Base-by-base conservation (phyloP, 1,284 basidiomycete genomes). In the Wallemia mellicola region DNA sequence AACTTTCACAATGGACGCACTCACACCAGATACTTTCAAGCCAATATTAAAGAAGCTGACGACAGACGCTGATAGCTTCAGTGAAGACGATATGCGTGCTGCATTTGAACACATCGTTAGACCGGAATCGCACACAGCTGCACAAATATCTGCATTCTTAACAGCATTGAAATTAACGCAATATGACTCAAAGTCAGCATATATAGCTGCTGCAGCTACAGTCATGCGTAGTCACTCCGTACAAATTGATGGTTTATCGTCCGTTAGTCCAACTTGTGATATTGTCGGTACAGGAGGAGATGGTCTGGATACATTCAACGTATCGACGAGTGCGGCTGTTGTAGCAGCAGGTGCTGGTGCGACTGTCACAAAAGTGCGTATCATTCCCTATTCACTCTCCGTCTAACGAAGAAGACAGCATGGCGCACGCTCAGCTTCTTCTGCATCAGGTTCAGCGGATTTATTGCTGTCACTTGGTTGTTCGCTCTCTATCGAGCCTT, bases 261-360 rank as follows among this genome's bases (percentile, higher is more conserved):
- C 64, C 26, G 60, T 64, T 24, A 58, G 66, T 2, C 54, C 38
- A 5, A 48, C 38, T 11, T 48, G 38, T 48, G 80, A 73, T 71
- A 79, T 75, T 62, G 82, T 81, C 59, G 77, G 83, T 17, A 84
- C 82, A 0, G 92, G 92, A n/a, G 92, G 92, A 14, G 92, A 96
- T 71, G 91, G 91, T 0, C 81, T 92, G 71, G 87, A 96, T 67
- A 84, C 92, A 0, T 98, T 92, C 76, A 96, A 98, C 69, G 91
- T 96, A 55, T 92, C 87, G 66, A 96, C 92, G 0, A 85, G 88
- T 0, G 92, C 92, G 1, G 89, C 80, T 2, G 79, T 98, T 62
- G 86, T 98, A 22, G 91, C 91, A 25, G 88, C 88, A 22, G 92
- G 92, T 17, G 86, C 89, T 0, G 92, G 92, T 17, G 84, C 86